Conservation (phyloP, 768 basidiomycete genomes). For the Mycena vulgaris region DNA sequence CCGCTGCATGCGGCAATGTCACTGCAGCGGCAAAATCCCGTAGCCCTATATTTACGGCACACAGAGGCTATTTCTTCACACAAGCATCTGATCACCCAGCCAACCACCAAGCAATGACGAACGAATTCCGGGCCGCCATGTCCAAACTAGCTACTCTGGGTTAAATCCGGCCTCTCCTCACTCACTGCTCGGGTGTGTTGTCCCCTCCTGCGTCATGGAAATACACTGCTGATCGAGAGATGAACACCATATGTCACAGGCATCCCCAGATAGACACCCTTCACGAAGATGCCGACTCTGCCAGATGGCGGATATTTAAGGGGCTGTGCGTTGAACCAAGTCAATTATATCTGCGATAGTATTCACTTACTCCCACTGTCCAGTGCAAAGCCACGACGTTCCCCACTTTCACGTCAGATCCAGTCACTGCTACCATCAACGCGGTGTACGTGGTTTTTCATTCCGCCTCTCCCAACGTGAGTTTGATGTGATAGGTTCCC, state of each 20-base stretch:
- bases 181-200: conserved; percentile 4
- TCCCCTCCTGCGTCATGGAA: not conserved
- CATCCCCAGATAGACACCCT: not conserved
- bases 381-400: no score
- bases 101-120: not conserved
- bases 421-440: not conserved
- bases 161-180: not conserved
- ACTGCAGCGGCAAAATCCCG: no score
- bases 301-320: conserved; percentile 11
- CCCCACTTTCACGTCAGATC: no score
- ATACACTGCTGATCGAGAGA: not conserved
- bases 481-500: no score
- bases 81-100: not conserved
- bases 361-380: no score
- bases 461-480: no score
- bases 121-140: conserved; percentile 15
- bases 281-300: not conserved
- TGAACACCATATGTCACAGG: not conserved
- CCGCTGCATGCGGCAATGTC: no score
- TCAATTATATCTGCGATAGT: not conserved
- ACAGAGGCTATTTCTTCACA: not conserved
- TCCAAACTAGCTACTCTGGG: conserved; percentile 17
- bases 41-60: not conserved
- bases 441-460: no score
- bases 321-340: not conserved